phyloP scores from a whole-genome alignment of 495 filamentous ascomycete species.

The Lophiostoma macrostomum region DNA sequence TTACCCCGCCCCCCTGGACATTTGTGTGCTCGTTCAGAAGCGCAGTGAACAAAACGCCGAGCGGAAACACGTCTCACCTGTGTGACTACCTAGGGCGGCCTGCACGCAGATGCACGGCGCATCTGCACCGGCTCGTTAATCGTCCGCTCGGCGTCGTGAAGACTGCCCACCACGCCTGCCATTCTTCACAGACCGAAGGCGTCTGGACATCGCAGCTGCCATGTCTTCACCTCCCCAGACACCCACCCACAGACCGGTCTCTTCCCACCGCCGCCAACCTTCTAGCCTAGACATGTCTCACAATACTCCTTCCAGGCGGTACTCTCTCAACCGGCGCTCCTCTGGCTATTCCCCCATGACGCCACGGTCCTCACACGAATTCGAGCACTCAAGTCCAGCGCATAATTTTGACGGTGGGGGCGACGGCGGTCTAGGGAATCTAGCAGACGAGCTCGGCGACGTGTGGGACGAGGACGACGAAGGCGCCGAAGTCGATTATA shows the following conservation, averaged over 20 bases:
- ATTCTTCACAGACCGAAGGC: too few relatives aligned
- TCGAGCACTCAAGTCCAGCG: constrained; percentile 41
- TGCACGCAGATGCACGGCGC: constrained; percentile 16
- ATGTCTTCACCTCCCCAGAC: constrained; percentile 64
- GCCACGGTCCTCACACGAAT: constrained; percentile 51
- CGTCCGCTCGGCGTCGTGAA: too few relatives aligned
- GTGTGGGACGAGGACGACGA: constrained; percentile 58
- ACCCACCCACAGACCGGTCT: constrained; percentile 55
- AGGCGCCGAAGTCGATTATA: constrained; percentile 45
- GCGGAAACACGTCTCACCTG: constrained; percentile 3
- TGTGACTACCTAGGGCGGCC: not conserved
- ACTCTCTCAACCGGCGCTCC: constrained; percentile 43
- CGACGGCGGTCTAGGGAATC: constrained; percentile 59
- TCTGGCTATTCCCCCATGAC: constrained; percentile 53
- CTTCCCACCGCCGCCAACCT: constrained; percentile 47
- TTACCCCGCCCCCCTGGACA: not conserved
- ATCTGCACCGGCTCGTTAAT: not conserved
- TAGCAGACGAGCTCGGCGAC: constrained; percentile 76
- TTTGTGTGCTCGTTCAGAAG: not conserved
- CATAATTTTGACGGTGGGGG: constrained; percentile 39
- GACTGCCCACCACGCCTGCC: too few relatives aligned
- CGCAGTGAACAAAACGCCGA: not conserved
- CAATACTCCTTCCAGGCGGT: constrained; percentile 44
- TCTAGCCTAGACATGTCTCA: constrained; percentile 59
- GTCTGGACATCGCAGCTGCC: too few relatives aligned